Conservation (phyloP, 1,284 basidiomycete genomes). For the Puccinia polysora region DNA sequence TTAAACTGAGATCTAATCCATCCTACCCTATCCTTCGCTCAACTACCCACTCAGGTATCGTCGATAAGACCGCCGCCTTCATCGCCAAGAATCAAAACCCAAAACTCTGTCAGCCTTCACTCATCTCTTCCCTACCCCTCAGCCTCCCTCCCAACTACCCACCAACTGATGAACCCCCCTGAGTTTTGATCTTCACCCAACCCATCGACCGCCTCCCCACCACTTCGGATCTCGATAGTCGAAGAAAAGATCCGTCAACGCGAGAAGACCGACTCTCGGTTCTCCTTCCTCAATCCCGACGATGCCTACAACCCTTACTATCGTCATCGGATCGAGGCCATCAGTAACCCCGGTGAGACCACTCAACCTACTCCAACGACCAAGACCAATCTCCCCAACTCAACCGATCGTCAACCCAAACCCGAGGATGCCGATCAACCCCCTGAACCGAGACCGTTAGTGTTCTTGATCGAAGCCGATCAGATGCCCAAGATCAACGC, state of each 20-base stretch:
- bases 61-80: constrained; percentile 91
- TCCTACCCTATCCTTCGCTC: not conserved
- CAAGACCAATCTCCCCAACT: constrained; percentile 48
- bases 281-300: constrained; percentile 82
- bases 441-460: constrained; percentile 45
- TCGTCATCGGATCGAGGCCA: constrained; percentile 74
- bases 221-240: constrained; percentile 56
- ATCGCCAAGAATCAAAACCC: constrained; percentile 87
- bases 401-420: constrained; percentile 50
- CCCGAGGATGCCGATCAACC: constrained; percentile 45
- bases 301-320: constrained; percentile 98
- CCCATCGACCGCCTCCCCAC: not conserved
- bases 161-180: not conserved
- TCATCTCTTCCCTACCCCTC: not conserved
- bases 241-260: constrained; percentile 93
- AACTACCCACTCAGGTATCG: constrained; percentile 63
- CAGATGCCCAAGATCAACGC: constrained; percentile 37
- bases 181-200: not conserved
- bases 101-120: constrained; percentile 58
- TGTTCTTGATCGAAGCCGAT: constrained; percentile 12
- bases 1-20: not conserved
- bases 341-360: constrained; percentile 65
- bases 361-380: constrained; percentile 35
- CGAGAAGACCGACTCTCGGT: constrained; percentile 89
- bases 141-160: not conserved